Conservation (phyloP, 2,329 filamentous ascomycete species). For the Hypoxylon sp. region DNA sequence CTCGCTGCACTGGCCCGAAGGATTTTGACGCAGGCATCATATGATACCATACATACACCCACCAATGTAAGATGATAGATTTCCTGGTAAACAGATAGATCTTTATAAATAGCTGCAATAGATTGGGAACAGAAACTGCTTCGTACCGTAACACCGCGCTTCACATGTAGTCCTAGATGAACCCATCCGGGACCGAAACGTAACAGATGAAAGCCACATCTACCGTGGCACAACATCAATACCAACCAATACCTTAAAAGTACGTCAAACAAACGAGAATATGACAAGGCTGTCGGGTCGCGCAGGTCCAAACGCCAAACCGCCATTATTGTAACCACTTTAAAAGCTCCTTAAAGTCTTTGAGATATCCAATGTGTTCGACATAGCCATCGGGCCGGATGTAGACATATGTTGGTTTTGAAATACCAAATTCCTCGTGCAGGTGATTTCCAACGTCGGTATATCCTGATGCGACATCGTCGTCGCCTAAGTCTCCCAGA, state of each 20-base stretch:
- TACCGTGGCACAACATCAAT: neutral
- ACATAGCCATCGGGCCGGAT: conserved; percentile 48
- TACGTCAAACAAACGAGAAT: neutral
- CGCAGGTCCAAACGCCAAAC: neutral
- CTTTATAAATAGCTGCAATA: neutral
- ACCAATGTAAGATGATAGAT: neutral
- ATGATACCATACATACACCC: neutral
- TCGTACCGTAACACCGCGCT: conserved; percentile 3
- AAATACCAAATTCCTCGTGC: conserved; percentile 44
- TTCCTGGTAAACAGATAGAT: neutral
- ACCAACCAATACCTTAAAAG: too few relatives aligned
- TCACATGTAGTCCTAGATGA: neutral
- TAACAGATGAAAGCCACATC: neutral
- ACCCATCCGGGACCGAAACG: neutral
- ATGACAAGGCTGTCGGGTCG: neutral
- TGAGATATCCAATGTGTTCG: conserved; percentile 46
- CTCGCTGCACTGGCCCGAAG: too few relatives aligned
- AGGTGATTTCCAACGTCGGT: conserved; percentile 42
- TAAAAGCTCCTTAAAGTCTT: conserved; percentile 27
- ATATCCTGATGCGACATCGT: conserved; percentile 29
- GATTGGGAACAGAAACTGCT: neutral
- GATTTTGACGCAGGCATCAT: too few relatives aligned
- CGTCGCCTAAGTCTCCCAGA: conserved; percentile 25
- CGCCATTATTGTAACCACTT: conserved; percentile 15
- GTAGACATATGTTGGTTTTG: conserved; percentile 42